Evolutionary conservation across 805 yeast species (phyloP).

Genomic region (Pichia heedii): DNA sequence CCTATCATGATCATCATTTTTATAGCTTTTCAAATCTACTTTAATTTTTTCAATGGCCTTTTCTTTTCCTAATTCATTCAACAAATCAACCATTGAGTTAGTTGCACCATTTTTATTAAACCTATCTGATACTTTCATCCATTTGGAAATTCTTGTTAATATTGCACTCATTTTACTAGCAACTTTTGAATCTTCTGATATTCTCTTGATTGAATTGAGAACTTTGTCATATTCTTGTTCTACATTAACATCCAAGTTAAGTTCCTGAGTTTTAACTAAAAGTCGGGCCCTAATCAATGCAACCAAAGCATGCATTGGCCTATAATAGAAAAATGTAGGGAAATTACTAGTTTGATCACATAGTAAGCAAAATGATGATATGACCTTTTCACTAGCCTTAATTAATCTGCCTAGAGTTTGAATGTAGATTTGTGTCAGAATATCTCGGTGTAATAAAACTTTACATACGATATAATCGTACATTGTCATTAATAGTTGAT

Average conservation of each 20-base stretch:
- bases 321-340: constrained; percentile 44
- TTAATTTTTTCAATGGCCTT: constrained; percentile 31
- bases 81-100: constrained; percentile 44
- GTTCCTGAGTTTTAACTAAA: constrained; percentile 34
- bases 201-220: constrained; percentile 14
- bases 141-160: constrained; percentile 28
- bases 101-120: constrained; percentile 41
- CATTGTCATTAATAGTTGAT: constrained; percentile 41
- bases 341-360: constrained; percentile 32
- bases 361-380: constrained; percentile 35
- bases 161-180: constrained; percentile 28
- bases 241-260: constrained; percentile 27
- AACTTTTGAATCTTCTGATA: constrained; percentile 24
- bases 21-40: constrained; percentile 12
- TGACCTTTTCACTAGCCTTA: constrained; percentile 36
- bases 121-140: constrained; percentile 31
- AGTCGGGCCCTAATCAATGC: constrained; percentile 38
- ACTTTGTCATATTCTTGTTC: constrained; percentile 26
- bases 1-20: constrained; percentile 22
- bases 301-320: constrained; percentile 45
- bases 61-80: constrained; percentile 47
- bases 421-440: constrained; percentile 26
- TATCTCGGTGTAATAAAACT: constrained; percentile 24
- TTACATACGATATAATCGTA: constrained; percentile 44
- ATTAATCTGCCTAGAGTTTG: constrained; percentile 35